A percentile compares a stretch with the other conserved stretches of the same genome.
These are phyloP conservation scores for Coemansia sp. DNA, from an alignment of 192 early-diverging fungal species.

Conservation along the genomic window DNA sequence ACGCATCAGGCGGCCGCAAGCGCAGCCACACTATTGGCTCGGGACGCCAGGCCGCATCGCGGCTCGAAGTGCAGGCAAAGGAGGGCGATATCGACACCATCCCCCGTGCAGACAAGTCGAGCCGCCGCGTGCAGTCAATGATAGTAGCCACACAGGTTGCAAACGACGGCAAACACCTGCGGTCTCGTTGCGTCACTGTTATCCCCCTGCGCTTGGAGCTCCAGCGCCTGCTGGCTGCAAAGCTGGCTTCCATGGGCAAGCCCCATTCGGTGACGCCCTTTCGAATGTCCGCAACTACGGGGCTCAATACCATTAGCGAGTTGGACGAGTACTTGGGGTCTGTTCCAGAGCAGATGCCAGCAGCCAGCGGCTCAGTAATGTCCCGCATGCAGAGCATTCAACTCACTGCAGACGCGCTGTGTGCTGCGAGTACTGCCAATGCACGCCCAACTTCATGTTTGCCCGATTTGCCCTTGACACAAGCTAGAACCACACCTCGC, in stretches of 20 bases:
- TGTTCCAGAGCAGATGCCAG: background rate
- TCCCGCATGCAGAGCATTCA: background rate
- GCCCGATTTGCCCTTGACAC: background rate
- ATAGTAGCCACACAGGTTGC: constrained; percentile 10
- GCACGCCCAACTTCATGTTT: background rate
- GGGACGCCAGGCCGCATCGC: constrained; percentile 21
- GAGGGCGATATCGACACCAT: constrained; percentile 6
- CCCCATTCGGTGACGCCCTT: background rate
- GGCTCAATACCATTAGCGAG: background rate
- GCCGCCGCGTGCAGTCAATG: constrained; percentile 43
- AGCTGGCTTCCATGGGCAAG: constrained; percentile 1
- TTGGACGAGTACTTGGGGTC: background rate
- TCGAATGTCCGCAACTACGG: background rate
- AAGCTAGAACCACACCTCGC: background rate
- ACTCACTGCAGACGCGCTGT: background rate
- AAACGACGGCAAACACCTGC: background rate
- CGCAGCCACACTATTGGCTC: constrained; percentile 47
- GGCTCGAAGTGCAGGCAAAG: background rate
- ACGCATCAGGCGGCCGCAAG: constrained; percentile 34
- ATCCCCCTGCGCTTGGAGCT: constrained; percentile 42
- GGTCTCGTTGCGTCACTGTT: constrained; percentile 33
- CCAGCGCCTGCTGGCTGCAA: constrained; percentile 25
- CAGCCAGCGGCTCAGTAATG: background rate
- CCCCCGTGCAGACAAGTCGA: constrained; percentile 16
- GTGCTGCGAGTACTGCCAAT: background rate